Evolutionary conservation across 2,329 filamentous ascomycete species (phyloP), one percentile per base, ranked within the genome.

Genomic region (Leptographium radiaticola): DNA sequence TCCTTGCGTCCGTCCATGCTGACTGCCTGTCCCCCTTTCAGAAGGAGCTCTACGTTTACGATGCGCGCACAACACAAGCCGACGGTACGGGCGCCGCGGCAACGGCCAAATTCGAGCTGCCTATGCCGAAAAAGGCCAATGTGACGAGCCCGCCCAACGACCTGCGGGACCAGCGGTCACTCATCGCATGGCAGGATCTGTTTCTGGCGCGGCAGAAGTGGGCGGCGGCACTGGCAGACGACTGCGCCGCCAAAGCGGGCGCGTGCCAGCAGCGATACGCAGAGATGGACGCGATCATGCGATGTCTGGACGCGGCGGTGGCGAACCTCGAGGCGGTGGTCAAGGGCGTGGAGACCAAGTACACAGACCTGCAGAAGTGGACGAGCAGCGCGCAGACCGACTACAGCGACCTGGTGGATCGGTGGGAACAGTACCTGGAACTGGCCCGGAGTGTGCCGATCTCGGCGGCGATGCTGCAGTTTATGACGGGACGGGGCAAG

Each of bases 41-140:
- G 85, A 87, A 81, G 60, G 89, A 97, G 66, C 83, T 98, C 55
- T 97, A 87, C 66, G 81, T 97, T 52, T 98, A 95, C 69, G 89
- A 96, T 68, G 86, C 89, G 58, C 82, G 84, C 60, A 81, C 85
- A 62, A 81, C 85, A 59, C 76, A 84, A 59, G 68, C 80, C 51
- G 70, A 75, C 49, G 72, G 77, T 51, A 62, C 75, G 9, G 69
- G 68, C 40, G 66, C 69, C 48, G 64, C 71, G 8, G 67, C 68
- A 38, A 66, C 69, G 49, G 64, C 71, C 8, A 67, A 62, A 53
- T 65, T 74, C 57, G 75, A 81, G 54, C 62, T 73, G 57, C 72
- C 77, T 47, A 63, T 73, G 38, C 79, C 76, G 39, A 74, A 72
- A 56, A 75, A 71, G 60, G 85, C 69, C 74, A 72, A 75, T 53